Evolutionary conservation across 2,329 filamentous ascomycete species (phyloP), one percentile per base, ranked within the genome.

Genomic region (Trichoderma brevicompactum): DNA sequence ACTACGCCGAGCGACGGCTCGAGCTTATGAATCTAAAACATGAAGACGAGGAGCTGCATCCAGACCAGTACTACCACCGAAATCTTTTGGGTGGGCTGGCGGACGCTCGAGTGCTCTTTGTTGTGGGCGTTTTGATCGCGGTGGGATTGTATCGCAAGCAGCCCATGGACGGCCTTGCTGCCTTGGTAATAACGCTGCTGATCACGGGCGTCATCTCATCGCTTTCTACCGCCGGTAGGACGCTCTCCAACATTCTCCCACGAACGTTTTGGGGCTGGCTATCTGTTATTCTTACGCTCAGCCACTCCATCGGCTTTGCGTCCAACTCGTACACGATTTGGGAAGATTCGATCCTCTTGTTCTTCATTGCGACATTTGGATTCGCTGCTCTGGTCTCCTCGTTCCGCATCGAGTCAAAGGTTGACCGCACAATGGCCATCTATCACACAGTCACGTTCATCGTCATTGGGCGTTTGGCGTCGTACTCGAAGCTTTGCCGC

Each of bases 261-360:
- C 86, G 79, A n/a, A 90, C 87, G 0, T 79, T 94, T 62, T 99
- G 94, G 94, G 90, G 92, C n/a, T 94, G 92, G 89, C 81, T 96
- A 66, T 89, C 92, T 6, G 81, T 92, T 32, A 75, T 94, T 13
- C 92, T 96, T 70, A 93, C 93, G 0, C 76, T 93, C n/a, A 88
- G 90, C 67, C 92, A 97, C 73, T 96, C 93, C n/a, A 81, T 92
- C 59, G 94, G 95, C 7, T 99, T 98, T 75, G 94, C 94, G 0
- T 95, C 95, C 3, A 99, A 99, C 78, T 99, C 95, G 0, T 99
- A 94, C 78, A 98, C 94, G 0, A 97, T 99, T 70, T 99, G 95
- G 94, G 95, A 99, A 79, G 95, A 99, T 73, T 91, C 92, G 13
- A 97, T 97, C 64, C 84, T 97, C 5, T 83, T 97, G 3, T 97